phyloP scores from a whole-genome alignment of 768 basidiomycete genomes.

The Macrocybe gigantea region DNA sequence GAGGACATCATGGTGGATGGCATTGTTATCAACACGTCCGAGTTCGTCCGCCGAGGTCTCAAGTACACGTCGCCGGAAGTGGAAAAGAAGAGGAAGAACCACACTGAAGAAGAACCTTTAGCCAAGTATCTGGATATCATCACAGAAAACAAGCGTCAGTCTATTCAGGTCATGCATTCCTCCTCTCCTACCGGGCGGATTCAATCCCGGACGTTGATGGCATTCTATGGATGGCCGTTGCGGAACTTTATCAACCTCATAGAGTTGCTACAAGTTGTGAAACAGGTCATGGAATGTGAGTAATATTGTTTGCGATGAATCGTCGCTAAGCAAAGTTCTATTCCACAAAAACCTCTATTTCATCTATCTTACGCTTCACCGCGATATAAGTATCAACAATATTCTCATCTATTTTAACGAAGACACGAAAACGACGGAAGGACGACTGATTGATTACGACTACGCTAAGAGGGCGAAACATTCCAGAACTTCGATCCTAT shows the following conservation, averaged over 20 bases:
- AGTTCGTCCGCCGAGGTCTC: no score
- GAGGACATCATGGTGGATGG: background rate
- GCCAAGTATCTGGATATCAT: no score
- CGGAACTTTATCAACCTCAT: background rate
- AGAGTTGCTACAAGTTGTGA: background rate
- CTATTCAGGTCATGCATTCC: no score
- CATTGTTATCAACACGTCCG: no score
- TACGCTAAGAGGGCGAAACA: background rate
- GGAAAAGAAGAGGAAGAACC: no score
- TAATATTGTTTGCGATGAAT: no score
- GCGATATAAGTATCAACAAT: background rate
- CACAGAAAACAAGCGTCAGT: no score
- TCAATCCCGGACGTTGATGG: background rate
- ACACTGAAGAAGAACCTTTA: no score
- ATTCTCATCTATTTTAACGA: background rate
- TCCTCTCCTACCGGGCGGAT: background rate
- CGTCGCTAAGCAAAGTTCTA: background rate
- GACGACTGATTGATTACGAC: background rate
- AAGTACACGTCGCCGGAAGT: no score
- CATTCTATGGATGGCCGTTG: background rate
- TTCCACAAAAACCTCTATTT: background rate
- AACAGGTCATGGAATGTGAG: constrained; percentile 1
- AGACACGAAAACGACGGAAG: background rate
- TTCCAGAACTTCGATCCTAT: no score
- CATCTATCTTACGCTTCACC: background rate